phyloP scores from a whole-genome alignment of 148 eudicot genomes.

The Limonium bicolor region DNA sequence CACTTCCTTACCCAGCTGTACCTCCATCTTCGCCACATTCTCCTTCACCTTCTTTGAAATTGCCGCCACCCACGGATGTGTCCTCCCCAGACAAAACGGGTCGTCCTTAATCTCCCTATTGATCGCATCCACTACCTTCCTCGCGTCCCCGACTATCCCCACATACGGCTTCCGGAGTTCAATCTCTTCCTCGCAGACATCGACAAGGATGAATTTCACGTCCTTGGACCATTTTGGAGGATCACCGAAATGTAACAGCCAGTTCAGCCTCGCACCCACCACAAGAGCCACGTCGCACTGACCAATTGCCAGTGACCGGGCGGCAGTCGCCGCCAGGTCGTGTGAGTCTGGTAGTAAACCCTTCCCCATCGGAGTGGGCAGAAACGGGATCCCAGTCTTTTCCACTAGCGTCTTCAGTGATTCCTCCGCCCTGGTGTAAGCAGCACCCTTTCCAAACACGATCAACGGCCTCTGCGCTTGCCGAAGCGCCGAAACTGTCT shows the following conservation, averaged over 20 bases:
- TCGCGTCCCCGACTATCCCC: constrained; percentile 86
- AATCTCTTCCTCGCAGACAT: constrained; percentile 63
- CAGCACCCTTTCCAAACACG: constrained; percentile 90
- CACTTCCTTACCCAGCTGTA: constrained; percentile 61
- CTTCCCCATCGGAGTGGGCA: constrained; percentile 98
- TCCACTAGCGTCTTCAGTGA: constrained; percentile 45
- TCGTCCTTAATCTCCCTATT: constrained; percentile 74
- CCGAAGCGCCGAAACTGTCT: constrained; percentile 44
- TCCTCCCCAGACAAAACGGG: constrained; percentile 71
- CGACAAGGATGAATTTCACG: constrained; percentile 79
- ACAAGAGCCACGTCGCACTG: constrained; percentile 85
- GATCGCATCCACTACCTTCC: constrained; percentile 37
- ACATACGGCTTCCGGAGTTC: constrained; percentile 53
- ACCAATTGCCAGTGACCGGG: constrained; percentile 82
- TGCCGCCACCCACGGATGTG: constrained; percentile 72
- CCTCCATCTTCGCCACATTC: constrained; percentile 80
- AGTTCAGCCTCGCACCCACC: constrained; percentile 82
- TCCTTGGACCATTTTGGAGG: constrained; percentile 82
- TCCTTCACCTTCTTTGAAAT: constrained; percentile 60
- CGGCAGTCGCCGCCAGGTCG: constrained; percentile 79
- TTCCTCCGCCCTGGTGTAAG: constrained; percentile 45
- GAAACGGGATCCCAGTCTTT: constrained; percentile 72
- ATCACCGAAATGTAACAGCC: constrained; percentile 96
- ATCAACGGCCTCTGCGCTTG: constrained; percentile 64
- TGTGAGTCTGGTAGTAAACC: constrained; percentile 79